A percentile compares a stretch with the other conserved stretches of the same genome.
These are phyloP conservation scores for Durotheca rogersii DNA, from an alignment of 495 filamentous ascomycete genomes.

Conservation along the genomic window DNA sequence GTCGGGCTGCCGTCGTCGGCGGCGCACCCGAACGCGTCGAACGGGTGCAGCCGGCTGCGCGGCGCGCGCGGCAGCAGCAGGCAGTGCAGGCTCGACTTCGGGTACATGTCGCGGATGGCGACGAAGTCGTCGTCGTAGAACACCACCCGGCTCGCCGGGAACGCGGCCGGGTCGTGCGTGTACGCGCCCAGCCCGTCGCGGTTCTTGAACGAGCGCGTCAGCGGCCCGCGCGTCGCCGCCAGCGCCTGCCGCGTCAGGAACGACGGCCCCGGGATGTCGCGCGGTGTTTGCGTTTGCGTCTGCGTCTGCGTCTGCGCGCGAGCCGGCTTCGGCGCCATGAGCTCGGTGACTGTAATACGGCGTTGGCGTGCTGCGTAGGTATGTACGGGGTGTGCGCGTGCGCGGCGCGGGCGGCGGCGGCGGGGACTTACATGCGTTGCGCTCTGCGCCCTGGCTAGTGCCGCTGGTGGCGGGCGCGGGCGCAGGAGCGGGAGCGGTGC, in stretches of 20 bases:
- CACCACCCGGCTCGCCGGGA: conserved; percentile 62
- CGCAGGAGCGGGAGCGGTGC: conserved; percentile 18
- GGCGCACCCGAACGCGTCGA: conserved; percentile 72
- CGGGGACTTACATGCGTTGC: conserved; percentile 35
- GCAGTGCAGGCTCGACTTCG: conserved; percentile 80
- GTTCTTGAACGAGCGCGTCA: conserved; percentile 38
- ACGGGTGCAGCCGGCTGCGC: conserved; percentile 67
- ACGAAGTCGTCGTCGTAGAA: conserved; percentile 72
- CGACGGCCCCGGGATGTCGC: conserved; percentile 3
- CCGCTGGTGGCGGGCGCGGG: conserved; percentile 1
- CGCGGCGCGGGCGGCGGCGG: neutral
- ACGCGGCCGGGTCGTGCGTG: conserved; percentile 64
- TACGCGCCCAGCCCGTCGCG: conserved; percentile 71
- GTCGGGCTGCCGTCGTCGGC: no score
- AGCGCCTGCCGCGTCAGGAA: neutral
- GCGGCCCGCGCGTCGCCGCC: conserved; percentile 16
- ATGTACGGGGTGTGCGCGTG: no score
- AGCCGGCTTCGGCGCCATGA: conserved; percentile 65
- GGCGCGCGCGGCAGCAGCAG: conserved; percentile 80
- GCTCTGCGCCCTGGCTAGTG: conserved; percentile 24
- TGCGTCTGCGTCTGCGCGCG: no score
- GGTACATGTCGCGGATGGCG: conserved; percentile 77
- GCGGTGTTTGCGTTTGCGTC: no score
- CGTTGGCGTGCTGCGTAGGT: neutral
- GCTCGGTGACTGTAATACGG: conserved; percentile 57